These are phyloP conservation scores for Tritrichomonas musculus DNA, from an alignment of 208 protist species.

Conservation along the genomic window DNA sequence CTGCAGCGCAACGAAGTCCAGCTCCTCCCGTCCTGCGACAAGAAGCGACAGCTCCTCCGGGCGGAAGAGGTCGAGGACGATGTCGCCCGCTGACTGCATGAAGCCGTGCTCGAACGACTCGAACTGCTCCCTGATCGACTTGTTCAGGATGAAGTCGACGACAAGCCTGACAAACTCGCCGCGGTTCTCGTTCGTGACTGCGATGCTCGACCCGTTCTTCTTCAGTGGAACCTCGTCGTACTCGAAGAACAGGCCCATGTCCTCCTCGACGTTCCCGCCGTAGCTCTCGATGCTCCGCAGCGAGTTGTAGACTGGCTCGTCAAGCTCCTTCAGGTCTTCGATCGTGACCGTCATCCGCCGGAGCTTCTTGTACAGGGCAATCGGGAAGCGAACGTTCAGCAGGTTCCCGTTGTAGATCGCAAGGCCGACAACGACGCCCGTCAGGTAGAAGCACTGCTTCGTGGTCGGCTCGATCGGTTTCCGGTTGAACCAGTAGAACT, in stretches of 20 bases:
- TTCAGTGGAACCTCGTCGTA: conserved; percentile 37
- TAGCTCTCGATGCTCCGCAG: conserved; percentile 36
- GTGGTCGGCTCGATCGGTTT: conserved; percentile 49
- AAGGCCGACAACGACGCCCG: conserved; percentile 65
- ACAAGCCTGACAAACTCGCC: conserved; percentile 42
- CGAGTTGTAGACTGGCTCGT: conserved; percentile 39
- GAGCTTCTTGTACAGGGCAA: conserved; percentile 43
- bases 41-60: conserved; percentile 64
- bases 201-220: conserved; percentile 35
- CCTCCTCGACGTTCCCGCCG: conserved; percentile 45
- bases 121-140: conserved; percentile 52
- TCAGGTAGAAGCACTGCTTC: conserved; percentile 31
- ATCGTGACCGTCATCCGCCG: conserved; percentile 28
- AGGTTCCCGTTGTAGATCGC: conserved; percentile 83
- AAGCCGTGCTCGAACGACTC: conserved; percentile 48
- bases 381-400: conserved; percentile 75
- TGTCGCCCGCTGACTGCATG: conserved; percentile 38
- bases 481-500: conserved; percentile 67
- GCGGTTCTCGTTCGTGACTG: conserved; percentile 47
- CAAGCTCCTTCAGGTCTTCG: conserved; percentile 40
- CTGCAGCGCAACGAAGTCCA: conserved; percentile 66
- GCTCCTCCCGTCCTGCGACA: conserved; percentile 57
- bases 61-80: conserved; percentile 44
- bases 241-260: conserved; percentile 40
- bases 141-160: conserved; percentile 41